Evolutionary conservation across 2,329 filamentous ascomycete genomes (phyloP), one percentile per base, ranked within the genome.

Genomic region (Ramularia endophylla): DNA sequence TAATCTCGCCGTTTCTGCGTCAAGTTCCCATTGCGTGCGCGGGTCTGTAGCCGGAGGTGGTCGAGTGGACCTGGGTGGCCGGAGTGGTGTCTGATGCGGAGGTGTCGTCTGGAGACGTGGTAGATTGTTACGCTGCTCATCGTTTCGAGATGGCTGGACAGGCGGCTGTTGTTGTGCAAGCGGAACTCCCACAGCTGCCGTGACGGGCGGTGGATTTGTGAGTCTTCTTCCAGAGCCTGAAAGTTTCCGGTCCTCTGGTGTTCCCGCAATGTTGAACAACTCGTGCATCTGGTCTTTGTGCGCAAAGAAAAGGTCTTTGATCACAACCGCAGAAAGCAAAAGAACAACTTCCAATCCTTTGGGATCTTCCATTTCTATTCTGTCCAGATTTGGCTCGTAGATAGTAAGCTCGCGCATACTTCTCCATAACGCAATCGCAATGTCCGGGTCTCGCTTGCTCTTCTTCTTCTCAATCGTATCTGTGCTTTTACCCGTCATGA

Each of bases 281-380:
- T 94, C 85, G 13, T 77, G 75, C 41, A 80, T 76, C 4, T 81
- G 75, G 44, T 74, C 67, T 45, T 53, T 56, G 41, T 46, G 50
- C 20, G 48, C 50, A 54, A 80, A 80, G 61, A 73, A 82, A 4
- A 82, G 64, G 52, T 82, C 78, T 17, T 75, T 69, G 43, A 83
- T 80, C 9, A 78, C 75, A 2, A 77, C 68, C 0, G 76, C 77
- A 12, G 75, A 68, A 0, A 83, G 66, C 19, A 82, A 58, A 16
- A 97, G 65, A 1, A 89, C 81, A 1, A 97, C 77, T 61, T 98
- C 92, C 3, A 97, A 70, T 0, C 92, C 92, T 63, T 95, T 97
- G 43, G 84, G 80, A 64, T 98, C 92, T 63, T 98, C 88, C 47
- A 97, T 80, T 31, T 97, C 89, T 8, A 97, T 83, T 5, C 92